Evolutionary conservation across 768 basidiomycete genomes (phyloP).

Genomic region (Trametes maxima): DNA sequence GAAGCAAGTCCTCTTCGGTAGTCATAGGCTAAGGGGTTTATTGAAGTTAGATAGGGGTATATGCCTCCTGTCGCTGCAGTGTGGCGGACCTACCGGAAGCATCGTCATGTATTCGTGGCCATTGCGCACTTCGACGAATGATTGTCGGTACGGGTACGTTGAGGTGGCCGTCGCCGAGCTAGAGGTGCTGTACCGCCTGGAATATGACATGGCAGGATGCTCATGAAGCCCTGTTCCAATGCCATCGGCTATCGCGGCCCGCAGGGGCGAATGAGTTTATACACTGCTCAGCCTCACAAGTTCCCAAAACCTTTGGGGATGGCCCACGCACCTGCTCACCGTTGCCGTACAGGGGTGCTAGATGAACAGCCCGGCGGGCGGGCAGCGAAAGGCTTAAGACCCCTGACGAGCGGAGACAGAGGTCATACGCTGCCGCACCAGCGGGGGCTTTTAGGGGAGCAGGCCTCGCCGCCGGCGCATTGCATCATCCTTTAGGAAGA

Average conservation of each 20-base stretch:
- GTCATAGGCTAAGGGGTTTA: conserved; percentile 20
- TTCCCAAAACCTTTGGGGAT: too few relatives aligned
- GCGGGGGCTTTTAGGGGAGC: conserved; percentile 7
- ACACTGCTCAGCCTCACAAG: background rate
- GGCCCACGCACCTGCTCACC: too few relatives aligned
- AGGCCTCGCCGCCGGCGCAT: background rate
- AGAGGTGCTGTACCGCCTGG: conserved; percentile 16
- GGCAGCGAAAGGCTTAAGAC: too few relatives aligned
- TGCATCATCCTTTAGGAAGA: background rate
- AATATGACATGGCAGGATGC: background rate
- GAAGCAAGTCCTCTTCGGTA: conserved; percentile 25
- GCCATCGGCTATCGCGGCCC: background rate
- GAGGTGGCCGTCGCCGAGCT: conserved; percentile 5
- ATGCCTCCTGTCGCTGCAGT: background rate
- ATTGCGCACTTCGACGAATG: conserved; percentile 13
- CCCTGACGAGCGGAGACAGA: too few relatives aligned
- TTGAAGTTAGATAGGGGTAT: background rate
- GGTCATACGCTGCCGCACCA: background rate
- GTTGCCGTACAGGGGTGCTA: too few relatives aligned
- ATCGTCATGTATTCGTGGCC: conserved; percentile 21
- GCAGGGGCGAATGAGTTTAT: background rate
- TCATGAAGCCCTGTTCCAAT: background rate
- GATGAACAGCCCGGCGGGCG: too few relatives aligned
- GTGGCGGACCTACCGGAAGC: conserved; percentile 17
- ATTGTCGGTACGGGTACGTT: conserved; percentile 21